Evolutionary conservation across 257 asterid genomes (phyloP), one percentile per base, ranked within the genome.

Genomic region (Marsdenia floribunda): DNA sequence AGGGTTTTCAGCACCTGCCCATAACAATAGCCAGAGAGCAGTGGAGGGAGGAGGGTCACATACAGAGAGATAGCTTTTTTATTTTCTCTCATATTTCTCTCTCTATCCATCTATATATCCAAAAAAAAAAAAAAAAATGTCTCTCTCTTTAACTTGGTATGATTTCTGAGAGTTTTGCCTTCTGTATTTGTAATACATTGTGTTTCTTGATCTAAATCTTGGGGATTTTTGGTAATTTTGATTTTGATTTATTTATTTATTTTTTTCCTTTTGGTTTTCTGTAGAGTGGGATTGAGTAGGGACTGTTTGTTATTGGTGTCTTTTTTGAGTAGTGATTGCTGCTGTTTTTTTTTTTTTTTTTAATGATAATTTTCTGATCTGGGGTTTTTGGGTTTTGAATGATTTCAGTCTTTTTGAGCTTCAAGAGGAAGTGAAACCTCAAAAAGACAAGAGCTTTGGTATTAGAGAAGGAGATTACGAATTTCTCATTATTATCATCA

Each of bases 381-480:
- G 70, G 74, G 77, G 55, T 70, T 9, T 50, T 49, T 18, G 60
- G 38, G 38, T 46, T 58, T 80, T 79, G 78, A 82, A 84, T 84
- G 77, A 81, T 76, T 65, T 83, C 77, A 55, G 33, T 75, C 83
- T 75, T 80, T 78, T 84, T 82, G 82, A 73, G 64, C 76, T 78
- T 80, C 79, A 78, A 72, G 81, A 78, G 78, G 76, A 80, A 83
- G 80, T 74, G 77, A 73, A 8, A 63, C 57, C 75, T 63, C 60
- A 67, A 78, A 82, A 79, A 75, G 73, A 65, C 60, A 21, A 26
- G 74, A 70, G 76, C 72, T 73, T 78, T 74, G 78, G 79, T 73
- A 72, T 72, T 80, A 71, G 80, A 68, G 80, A 76, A 76, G 76
- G 64, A 60, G 71, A 47, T 79, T 76, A 68, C 63, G 22, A 52